Percentiles rank a stretch among this genome's conserved stretches.
phyloP scores from a whole-genome alignment of 352 stramenopile genomes.

The Phytophthora foliorum region DNA sequence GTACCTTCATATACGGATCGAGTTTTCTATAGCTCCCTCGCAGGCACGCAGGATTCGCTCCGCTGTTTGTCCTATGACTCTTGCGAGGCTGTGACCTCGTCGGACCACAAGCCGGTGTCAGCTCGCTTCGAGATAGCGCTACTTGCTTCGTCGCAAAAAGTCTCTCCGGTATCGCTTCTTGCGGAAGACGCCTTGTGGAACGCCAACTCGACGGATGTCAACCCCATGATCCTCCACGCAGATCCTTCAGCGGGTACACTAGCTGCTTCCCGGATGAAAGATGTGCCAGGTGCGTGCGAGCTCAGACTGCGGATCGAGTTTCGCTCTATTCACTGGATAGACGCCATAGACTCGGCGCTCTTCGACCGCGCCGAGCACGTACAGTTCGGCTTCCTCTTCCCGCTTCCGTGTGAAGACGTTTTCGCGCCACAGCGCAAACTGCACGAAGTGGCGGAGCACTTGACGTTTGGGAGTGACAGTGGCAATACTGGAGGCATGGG shows the following conservation, averaged over 20 bases:
- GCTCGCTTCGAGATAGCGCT: conserved; percentile 69
- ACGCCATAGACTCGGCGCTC: conserved; percentile 60
- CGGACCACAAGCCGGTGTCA: conserved; percentile 88
- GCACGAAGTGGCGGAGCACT: conserved; percentile 75
- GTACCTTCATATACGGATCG: conserved; percentile 93
- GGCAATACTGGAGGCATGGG: conserved; percentile 33
- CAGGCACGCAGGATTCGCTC: conserved; percentile 60
- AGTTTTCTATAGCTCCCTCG: conserved; percentile 85
- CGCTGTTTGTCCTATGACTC: conserved; percentile 80
- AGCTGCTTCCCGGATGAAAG: conserved; percentile 61
- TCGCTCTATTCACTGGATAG: conserved; percentile 76
- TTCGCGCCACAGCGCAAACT: conserved; percentile 85
- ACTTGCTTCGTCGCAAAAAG: conserved; percentile 3
- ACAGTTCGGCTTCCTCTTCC: conserved; percentile 82
- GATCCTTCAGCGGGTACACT: conserved; percentile 17
- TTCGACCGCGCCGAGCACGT: conserved; percentile 78
- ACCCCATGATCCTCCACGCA: conserved; percentile 53
- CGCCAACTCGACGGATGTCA: conserved; percentile 52
- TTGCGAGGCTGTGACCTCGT: conserved; percentile 77
- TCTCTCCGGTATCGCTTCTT: conserved; percentile 16
- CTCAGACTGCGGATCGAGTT: conserved; percentile 76
- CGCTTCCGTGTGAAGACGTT: conserved; percentile 83
- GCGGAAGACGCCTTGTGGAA: conserved; percentile 46
- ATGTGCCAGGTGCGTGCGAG: conserved; percentile 67
- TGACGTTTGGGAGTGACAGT: conserved; percentile 62